Percentiles rank a stretch among this genome's conserved stretches.
phyloP scores from a whole-genome alignment of 2,329 filamentous ascomycete species.

The Bipolaris victoriae region DNA sequence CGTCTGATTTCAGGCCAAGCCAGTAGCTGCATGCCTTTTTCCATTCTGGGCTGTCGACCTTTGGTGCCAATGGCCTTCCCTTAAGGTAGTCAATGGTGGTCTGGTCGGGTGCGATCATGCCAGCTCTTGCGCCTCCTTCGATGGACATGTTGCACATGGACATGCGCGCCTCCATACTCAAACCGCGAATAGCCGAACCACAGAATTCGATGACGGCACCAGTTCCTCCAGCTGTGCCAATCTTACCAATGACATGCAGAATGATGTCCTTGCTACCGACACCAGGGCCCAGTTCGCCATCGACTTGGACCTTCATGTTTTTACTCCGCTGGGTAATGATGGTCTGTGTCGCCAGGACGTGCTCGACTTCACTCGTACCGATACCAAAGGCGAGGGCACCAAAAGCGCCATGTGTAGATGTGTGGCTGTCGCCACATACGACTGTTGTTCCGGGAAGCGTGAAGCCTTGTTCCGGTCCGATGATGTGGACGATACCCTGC shows the following conservation, averaged over 20 bases:
- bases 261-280: conserved; percentile 97
- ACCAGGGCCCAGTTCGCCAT: conserved; percentile 85
- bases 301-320: conserved; percentile 97
- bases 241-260: conserved; percentile 88
- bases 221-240: conserved; percentile 93
- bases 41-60: conserved; percentile 85
- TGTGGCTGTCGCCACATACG: conserved; percentile 97
- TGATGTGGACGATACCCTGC: conserved; percentile 98
- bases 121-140: conserved; percentile 91
- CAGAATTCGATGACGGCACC: conserved; percentile 97
- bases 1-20: conserved; percentile 82
- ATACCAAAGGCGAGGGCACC: conserved; percentile 95
- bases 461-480: conserved; percentile 98
- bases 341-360: conserved; percentile 95
- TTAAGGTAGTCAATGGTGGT: conserved; percentile 95
- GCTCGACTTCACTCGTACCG: conserved; percentile 97
- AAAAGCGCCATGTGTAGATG: conserved; percentile 96
- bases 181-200: conserved; percentile 83
- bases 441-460: conserved; percentile 96
- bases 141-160: conserved; percentile 99
- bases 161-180: conserved; percentile 98
- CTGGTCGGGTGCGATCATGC: conserved; percentile 96
- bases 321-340: conserved; percentile 94
- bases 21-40: conserved; percentile 87
- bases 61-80: conserved; percentile 85